phyloP scores from a whole-genome alignment of 1,284 basidiomycete genomes.

The Irpex sp. region DNA sequence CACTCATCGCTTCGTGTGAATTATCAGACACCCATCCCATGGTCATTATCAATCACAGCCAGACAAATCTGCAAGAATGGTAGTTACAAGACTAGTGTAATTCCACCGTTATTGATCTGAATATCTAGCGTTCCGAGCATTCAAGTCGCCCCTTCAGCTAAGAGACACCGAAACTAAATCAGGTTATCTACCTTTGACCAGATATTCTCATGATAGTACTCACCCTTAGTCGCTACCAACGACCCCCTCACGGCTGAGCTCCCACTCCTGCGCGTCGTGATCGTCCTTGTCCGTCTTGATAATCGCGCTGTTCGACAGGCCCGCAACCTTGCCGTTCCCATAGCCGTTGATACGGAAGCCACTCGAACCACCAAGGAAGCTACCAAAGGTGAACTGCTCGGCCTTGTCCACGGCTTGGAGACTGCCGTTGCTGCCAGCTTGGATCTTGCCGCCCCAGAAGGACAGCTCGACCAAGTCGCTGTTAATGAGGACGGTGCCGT shows the following conservation, averaged over 20 bases:
- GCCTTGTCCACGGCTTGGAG: not conserved
- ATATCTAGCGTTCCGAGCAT: too few species aligned
- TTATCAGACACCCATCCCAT: too few species aligned
- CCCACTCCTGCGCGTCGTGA: not conserved
- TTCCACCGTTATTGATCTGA: too few species aligned
- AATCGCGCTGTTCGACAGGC: not conserved
- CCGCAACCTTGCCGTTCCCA: not conserved
- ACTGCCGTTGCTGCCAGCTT: not conserved
- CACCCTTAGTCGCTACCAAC: not conserved
- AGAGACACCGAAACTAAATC: too few species aligned
- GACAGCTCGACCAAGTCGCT: not conserved
- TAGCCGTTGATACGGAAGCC: not conserved
- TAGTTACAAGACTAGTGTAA: too few species aligned
- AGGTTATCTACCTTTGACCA: too few species aligned
- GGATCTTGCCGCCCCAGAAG: not conserved
- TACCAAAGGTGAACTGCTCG: not conserved
- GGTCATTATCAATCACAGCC: too few species aligned
- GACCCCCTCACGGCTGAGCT: not conserved
- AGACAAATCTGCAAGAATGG: too few species aligned
- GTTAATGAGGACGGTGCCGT: not conserved
- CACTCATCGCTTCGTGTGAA: too few species aligned
- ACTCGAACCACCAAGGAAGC: not conserved
- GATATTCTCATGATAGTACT: too few species aligned
- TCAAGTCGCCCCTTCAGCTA: too few species aligned
- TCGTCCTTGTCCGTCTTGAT: not conserved